These are phyloP conservation scores for Apiospora saccharicola DNA, from an alignment of 2,329 filamentous ascomycete genomes.

Conservation along the genomic window DNA sequence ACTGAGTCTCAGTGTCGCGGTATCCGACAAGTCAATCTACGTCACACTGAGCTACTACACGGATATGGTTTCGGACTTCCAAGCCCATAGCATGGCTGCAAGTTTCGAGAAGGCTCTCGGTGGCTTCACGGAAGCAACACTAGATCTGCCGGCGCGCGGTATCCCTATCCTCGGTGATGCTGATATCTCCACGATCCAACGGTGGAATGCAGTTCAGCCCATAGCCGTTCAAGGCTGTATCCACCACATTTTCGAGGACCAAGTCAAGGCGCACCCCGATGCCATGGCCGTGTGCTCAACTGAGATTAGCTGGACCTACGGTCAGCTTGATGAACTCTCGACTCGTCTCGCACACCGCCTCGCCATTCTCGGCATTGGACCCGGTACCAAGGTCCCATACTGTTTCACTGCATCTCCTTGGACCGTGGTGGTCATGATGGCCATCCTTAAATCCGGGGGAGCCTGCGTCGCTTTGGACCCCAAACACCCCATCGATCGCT, in stretches of 20 bases:
- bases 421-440: conserved; percentile 17
- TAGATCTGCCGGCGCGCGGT: background rate
- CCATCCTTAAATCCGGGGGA: conserved; percentile 20
- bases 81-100: conserved; percentile 22
- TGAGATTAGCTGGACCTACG: conserved; percentile 20
- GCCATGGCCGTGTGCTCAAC: conserved; percentile 26
- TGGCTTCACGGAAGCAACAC: conserved; percentile 10
- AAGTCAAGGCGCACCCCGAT: conserved; percentile 1
- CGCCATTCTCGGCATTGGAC: background rate
- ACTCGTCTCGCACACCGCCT: conserved; percentile 11
- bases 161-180: conserved; percentile 22
- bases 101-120: conserved; percentile 24
- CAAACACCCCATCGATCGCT: conserved; percentile 7
- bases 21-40: conserved; percentile 21
- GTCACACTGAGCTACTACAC: conserved; percentile 27
- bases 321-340: background rate
- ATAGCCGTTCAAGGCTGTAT: background rate
- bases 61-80: conserved; percentile 24
- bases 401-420: background rate
- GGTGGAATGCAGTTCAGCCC: conserved; percentile 22
- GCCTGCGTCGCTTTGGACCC: conserved; percentile 21
- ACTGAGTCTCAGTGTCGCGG: conserved; percentile 26
- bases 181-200: conserved; percentile 16
- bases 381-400: background rate
- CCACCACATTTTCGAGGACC: conserved; percentile 25